phyloP scores from a whole-genome alignment of 331 rosid species.

The Erythrophleum ivorense region DNA sequence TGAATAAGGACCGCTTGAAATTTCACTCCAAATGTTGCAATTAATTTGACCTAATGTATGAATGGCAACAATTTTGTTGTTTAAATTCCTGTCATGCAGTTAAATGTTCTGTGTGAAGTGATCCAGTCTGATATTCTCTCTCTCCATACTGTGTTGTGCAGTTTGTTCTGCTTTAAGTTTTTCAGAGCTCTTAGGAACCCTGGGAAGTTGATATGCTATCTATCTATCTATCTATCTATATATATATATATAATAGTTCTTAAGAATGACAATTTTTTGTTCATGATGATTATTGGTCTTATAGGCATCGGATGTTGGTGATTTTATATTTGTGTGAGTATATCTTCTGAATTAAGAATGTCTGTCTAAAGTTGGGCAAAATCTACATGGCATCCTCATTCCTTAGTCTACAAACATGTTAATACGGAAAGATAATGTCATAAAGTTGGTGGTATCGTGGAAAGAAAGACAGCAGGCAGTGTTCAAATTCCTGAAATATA shows the following conservation, averaged over 20 bases:
- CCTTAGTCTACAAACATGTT: no score
- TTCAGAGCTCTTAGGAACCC: background rate
- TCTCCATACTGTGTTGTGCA: background rate
- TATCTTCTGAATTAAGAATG: background rate
- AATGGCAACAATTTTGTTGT: background rate
- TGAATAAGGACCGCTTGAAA: slow-evolving; percentile 3
- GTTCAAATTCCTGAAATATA: background rate
- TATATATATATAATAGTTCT: background rate
- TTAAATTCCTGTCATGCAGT: background rate
- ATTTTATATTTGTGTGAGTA: background rate
- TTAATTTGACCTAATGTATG: background rate
- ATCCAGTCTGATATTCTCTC: background rate
- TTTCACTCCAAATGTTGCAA: slow-evolving; percentile 23
- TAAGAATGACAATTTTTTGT: background rate
- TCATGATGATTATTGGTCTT: background rate
- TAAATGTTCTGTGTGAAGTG: background rate
- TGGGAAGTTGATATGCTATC: background rate
- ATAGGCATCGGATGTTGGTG: slow-evolving; percentile 6
- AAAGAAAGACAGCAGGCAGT: background rate
- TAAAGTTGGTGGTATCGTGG: background rate
- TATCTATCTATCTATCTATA: background rate
- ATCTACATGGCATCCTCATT: background rate
- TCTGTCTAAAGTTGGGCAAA: background rate
- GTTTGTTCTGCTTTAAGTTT: background rate
- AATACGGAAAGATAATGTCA: background rate